Percentiles rank a stretch among this genome's conserved stretches.
Evolutionary conservation across 1,284 basidiomycete genomes (phyloP).

Genomic region (Ceratobasidium papillatum): DNA sequence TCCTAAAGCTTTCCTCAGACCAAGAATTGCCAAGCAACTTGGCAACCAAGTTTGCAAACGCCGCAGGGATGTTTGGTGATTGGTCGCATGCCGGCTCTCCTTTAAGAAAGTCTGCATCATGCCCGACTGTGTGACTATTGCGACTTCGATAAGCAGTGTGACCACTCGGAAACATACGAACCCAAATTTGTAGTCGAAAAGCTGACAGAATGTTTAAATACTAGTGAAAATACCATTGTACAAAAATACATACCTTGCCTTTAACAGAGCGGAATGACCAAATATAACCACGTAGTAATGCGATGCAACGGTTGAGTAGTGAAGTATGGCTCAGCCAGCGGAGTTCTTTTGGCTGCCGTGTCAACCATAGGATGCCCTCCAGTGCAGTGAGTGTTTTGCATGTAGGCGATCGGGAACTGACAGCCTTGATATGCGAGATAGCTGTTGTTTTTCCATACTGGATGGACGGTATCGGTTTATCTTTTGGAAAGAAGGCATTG

Average conservation of each 20-base stretch:
- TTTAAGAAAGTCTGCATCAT: background rate
- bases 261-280: background rate
- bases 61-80: background rate
- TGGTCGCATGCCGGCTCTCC: background rate
- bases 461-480: background rate
- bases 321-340: background rate
- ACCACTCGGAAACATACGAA: background rate
- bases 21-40: too few relatives aligned
- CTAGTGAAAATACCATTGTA: too few relatives aligned
- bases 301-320: background rate
- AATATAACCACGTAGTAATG: background rate
- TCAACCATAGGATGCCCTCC: background rate
- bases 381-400: too few relatives aligned
- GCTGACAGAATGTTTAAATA: background rate
- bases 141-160: background rate
- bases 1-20: too few relatives aligned
- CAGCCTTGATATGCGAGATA: too few relatives aligned
- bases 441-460: background rate
- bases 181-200: background rate
- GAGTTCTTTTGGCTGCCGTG: background rate
- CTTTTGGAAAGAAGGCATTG: constrained; percentile 6
- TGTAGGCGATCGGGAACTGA: too few relatives aligned
- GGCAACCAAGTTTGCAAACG: background rate
- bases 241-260: background rate
- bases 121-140: background rate